Evolutionary conservation across 2,329 filamentous ascomycete species (phyloP), one percentile per base, ranked within the genome.

Genomic region (Grosmannia serpens): DNA sequence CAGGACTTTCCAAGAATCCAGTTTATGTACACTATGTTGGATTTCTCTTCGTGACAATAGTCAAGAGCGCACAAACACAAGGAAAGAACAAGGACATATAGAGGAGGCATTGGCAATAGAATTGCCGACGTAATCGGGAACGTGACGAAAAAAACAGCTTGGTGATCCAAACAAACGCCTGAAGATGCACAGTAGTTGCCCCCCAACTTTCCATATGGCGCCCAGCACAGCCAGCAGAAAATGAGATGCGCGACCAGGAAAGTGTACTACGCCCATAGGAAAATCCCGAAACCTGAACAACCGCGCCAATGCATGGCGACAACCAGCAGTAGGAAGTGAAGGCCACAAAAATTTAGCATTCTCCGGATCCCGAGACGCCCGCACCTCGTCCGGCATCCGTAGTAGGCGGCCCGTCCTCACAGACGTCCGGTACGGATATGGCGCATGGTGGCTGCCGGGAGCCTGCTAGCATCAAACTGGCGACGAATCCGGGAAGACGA

Each of bases 361-460:
- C 26, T 9, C 26, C 47, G 47, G 47, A 50, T 49, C 22, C 47
- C 47, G 31, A 50, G 47, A 50, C 47, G 50, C 50, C 29, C 24
- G 50, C 29, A 33, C 24, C 50, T 33, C 50, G 20, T 35, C 27
- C 27, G 29, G 50, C 29, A 29, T 49, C 22, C 22, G 46, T 15
- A 31, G 22, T 29, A 15, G 27, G 20, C 49, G 26, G 27, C 46
- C 17, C 4, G 22, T 5, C 15, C 22, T 10, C 46, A 59, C 44
- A 58, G 50, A 20, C 58, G 59, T 10, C 58, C 56, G 17, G 57
- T 17, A 35, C 46, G 61, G 27, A 57, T 47, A 26, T 61, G 60
- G 9, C 60, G 59, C 24, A 58, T 33, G 13, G 56, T 57, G 11
- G 58, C 35, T 10, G 59, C 41, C 11, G 59, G 35, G 15, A 54